Percentiles rank a stretch among this genome's conserved stretches.
These are phyloP conservation scores for Talaromyces atroroseus DNA, from an alignment of 2,329 filamentous ascomycete genomes.

Conservation along the genomic window DNA sequence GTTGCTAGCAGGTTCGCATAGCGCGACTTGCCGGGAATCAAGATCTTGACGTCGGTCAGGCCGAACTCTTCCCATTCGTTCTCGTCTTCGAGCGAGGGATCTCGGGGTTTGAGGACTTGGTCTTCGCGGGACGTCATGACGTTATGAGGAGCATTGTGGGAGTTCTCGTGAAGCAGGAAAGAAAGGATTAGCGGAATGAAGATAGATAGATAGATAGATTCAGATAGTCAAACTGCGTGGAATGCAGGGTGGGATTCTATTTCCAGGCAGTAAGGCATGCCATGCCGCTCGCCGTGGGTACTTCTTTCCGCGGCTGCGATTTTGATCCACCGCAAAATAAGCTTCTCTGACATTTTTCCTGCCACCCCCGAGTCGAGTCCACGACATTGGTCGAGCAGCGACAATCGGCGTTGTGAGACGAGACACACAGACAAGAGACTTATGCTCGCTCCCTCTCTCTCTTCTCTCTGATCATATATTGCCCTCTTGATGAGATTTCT, in stretches of 20 bases:
- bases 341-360: neutral
- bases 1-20: constrained; percentile 53
- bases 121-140: constrained; percentile 43
- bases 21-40: constrained; percentile 43
- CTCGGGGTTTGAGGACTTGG: constrained; percentile 40
- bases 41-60: constrained; percentile 50
- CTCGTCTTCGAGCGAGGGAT: constrained; percentile 42
- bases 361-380: too few species aligned
- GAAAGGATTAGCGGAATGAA: neutral
- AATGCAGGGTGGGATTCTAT: neutral
- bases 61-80: constrained; percentile 58
- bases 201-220: neutral
- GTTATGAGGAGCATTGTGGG: constrained; percentile 9
- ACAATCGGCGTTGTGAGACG: too few species aligned
- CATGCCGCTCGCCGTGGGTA: neutral
- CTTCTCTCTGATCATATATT: neutral
- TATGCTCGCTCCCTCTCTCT: too few species aligned
- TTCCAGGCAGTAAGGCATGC: neutral
- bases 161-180: neutral
- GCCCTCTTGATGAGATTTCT: constrained; percentile 24
- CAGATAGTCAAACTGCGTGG: neutral
- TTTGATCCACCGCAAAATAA: neutral
- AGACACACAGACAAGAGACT: too few species aligned
- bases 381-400: too few species aligned
- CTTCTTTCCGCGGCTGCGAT: too few species aligned